Conservation (phyloP, 2,329 filamentous ascomycete species). For the Penicillium sp. region DNA sequence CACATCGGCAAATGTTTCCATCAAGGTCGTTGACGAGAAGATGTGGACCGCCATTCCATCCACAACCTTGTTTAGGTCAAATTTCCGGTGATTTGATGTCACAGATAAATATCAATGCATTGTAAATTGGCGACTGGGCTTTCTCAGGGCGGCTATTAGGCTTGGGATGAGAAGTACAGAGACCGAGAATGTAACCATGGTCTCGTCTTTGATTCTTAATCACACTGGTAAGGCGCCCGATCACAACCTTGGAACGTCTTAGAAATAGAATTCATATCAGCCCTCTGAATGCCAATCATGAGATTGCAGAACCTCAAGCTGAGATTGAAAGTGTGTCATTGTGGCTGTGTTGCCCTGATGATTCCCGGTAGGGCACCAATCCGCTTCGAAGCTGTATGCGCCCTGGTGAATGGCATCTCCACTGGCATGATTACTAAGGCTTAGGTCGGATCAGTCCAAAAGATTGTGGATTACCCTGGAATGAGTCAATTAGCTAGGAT, state of each 20-base stretch:
- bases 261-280: neutral
- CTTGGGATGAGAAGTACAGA: neutral
- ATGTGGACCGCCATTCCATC: neutral
- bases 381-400: neutral
- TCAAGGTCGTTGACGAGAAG: neutral
- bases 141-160: neutral
- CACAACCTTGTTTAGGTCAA: neutral
- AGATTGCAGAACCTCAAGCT: neutral
- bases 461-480: neutral
- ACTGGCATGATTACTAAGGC: neutral
- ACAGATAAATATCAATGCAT: neutral
- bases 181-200: neutral
- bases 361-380: neutral
- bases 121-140: neutral
- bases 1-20: neutral
- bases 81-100: neutral
- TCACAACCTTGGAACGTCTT: neutral
- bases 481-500: neutral
- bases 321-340: conserved; percentile 1
- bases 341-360: neutral
- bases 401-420: neutral
- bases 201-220: neutral
- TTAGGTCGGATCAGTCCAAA: neutral
- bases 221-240: neutral
- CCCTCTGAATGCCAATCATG: neutral